Percentiles rank a stretch among this genome's conserved stretches.
Conservation (phyloP, 2,329 filamentous ascomycete species). For the Penicillium sp. region DNA sequence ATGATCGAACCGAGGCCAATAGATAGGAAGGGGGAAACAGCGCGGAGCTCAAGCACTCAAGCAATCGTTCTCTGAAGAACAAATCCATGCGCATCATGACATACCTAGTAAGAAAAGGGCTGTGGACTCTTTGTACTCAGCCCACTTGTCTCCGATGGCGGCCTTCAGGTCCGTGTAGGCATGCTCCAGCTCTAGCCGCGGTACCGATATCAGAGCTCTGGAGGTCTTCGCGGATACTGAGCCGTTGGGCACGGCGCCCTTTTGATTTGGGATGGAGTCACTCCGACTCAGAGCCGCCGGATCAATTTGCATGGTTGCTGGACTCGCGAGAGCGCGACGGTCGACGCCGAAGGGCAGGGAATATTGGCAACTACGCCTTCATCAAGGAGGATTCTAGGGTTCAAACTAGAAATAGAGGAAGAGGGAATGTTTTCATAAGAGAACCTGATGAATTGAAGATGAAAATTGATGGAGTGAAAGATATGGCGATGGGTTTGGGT, state of each 20-base stretch:
- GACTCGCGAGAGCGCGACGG: slow-evolving; percentile 35
- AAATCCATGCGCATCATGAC: slow-evolving; percentile 11
- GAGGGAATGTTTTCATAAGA: slow-evolving; percentile 8
- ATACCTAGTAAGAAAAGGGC: slow-evolving; percentile 57
- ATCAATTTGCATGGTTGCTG: slow-evolving; percentile 45
- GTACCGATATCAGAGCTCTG: slow-evolving; percentile 52
- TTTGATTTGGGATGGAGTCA: slow-evolving; percentile 39
- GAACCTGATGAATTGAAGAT: slow-evolving; percentile 25
- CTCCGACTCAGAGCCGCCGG: slow-evolving; percentile 44
- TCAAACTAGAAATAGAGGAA: slow-evolving; percentile 11
- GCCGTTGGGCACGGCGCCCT: slow-evolving; percentile 28
- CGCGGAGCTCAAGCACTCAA: not conserved
- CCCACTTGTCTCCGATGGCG: slow-evolving; percentile 59
- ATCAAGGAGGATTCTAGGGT: slow-evolving; percentile 30
- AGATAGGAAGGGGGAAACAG: not conserved
- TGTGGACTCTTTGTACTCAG: slow-evolving; percentile 58
- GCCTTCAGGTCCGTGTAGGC: slow-evolving; percentile 61
- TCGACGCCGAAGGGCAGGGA: slow-evolving; percentile 40
- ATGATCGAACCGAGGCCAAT: slow-evolving; percentile 15
- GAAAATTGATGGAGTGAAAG: slow-evolving; percentile 20
- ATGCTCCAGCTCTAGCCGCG: slow-evolving; percentile 61
- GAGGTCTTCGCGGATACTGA: slow-evolving; percentile 46
- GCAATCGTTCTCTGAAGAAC: not conserved
- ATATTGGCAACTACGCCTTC: slow-evolving; percentile 36
- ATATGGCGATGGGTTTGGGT: slow-evolving; percentile 27